Evolutionary conservation across 768 basidiomycete species (phyloP).

Genomic region (Sarcomyxa edulis): DNA sequence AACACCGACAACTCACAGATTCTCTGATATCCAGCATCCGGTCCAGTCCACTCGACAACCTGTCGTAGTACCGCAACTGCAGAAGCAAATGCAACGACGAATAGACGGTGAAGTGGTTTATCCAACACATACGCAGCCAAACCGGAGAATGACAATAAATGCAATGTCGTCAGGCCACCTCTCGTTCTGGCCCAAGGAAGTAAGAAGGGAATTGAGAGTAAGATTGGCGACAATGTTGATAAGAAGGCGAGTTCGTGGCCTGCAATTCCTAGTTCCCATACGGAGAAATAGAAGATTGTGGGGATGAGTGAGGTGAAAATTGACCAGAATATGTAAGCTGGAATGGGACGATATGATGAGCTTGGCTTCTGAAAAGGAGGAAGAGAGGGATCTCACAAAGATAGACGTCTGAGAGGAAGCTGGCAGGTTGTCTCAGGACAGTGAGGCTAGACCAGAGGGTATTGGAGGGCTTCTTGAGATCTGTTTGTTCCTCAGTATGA

Average conservation of each 20-base stretch:
- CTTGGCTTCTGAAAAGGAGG: slow-evolving; percentile 3
- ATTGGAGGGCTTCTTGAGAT: too few relatives aligned
- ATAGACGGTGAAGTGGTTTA: slow-evolving; percentile 48
- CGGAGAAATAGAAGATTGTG: slow-evolving; percentile 86
- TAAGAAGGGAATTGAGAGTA: slow-evolving; percentile 46
- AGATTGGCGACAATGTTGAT: slow-evolving; percentile 60
- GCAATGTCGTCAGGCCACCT: slow-evolving; percentile 43
- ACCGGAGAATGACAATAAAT: slow-evolving; percentile 45
- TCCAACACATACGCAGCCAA: slow-evolving; percentile 47
- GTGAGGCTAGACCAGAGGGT: too few relatives aligned
- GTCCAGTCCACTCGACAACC: slow-evolving; percentile 47
- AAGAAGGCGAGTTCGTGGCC: slow-evolving; percentile 78
- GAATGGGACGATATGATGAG: not conserved
- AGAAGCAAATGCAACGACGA: slow-evolving; percentile 52
- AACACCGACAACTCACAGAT: slow-evolving; percentile 35
- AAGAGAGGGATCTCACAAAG: slow-evolving; percentile 42
- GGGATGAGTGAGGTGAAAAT: slow-evolving; percentile 74
- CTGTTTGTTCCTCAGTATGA: too few relatives aligned
- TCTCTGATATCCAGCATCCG: slow-evolving; percentile 39
- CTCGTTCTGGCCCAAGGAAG: slow-evolving; percentile 40
- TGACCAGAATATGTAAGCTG: slow-evolving; percentile 81
- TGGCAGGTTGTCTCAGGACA: slow-evolving; percentile 9
- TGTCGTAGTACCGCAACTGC: slow-evolving; percentile 42
- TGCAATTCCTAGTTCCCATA: slow-evolving; percentile 84
- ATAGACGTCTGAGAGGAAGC: slow-evolving; percentile 42